A percentile compares a stretch with the other conserved stretches of the same genome.
phyloP scores from a whole-genome alignment of 2,329 filamentous ascomycete genomes.

The Zalaria obscura region DNA sequence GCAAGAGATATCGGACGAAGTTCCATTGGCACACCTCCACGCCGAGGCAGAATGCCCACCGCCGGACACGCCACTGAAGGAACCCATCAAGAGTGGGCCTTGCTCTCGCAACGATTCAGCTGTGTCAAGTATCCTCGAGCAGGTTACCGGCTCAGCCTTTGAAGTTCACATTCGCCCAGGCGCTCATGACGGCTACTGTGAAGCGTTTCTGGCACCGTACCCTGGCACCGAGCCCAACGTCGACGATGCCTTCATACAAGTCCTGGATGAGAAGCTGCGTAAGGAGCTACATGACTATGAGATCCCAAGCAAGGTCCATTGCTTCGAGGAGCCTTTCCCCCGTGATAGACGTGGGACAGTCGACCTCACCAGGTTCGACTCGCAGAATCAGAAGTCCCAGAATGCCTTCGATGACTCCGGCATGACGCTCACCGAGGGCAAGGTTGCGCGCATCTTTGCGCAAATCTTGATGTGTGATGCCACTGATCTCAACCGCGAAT shows the following conservation, averaged over 20 bases:
- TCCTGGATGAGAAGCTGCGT: constrained; percentile 4
- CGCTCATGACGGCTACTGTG: constrained; percentile 13
- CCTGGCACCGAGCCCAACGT: background rate
- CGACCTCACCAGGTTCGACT: constrained; percentile 10
- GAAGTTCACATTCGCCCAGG: constrained; percentile 14
- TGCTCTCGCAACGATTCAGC: constrained; percentile 13
- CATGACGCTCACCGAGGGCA: constrained; percentile 17
- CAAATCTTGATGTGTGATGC: constrained; percentile 27
- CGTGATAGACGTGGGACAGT: constrained; percentile 11
- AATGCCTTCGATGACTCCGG: constrained; percentile 11
- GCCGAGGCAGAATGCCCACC: constrained; percentile 36
- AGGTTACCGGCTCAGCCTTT: constrained; percentile 5
- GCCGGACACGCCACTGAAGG: constrained; percentile 31
- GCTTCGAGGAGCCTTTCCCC: constrained; percentile 14
- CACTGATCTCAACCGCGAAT: constrained; percentile 24
- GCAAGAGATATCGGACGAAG: constrained; percentile 30
- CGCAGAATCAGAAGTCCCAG: constrained; percentile 1
- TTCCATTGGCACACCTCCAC: constrained; percentile 30
- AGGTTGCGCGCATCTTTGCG: constrained; percentile 32
- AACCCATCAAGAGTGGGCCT: constrained; percentile 21
- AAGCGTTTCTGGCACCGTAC: constrained; percentile 20
- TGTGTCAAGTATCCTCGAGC: constrained; percentile 4
- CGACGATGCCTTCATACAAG: no score
- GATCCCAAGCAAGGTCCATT: constrained; percentile 13
- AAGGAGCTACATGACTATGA: constrained; percentile 13